phyloP scores from a whole-genome alignment of 208 protist genomes.

The Acanthamoeba divionensis region DNA sequence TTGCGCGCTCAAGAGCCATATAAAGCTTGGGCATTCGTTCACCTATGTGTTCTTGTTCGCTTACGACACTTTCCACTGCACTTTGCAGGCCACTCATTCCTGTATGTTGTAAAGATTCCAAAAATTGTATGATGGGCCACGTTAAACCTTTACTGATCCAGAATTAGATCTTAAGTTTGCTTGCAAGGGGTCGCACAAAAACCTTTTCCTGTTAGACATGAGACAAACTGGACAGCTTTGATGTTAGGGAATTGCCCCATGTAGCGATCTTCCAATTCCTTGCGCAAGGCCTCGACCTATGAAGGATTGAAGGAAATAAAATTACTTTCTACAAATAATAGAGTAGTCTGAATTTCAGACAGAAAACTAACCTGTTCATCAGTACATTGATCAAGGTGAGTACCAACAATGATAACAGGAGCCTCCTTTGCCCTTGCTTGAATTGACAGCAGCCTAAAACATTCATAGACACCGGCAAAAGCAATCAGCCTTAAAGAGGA shows the following conservation, averaged over 20 bases:
- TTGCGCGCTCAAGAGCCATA: background rate
- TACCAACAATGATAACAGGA: constrained; percentile 67
- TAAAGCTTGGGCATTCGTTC: background rate
- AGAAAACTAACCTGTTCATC: background rate
- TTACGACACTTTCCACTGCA: background rate
- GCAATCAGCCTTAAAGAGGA: no score
- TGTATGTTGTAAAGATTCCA: background rate
- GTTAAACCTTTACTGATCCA: background rate
- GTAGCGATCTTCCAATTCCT: background rate
- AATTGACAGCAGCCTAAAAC: constrained; percentile 52
- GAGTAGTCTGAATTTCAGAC: background rate
- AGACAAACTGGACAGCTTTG: background rate
- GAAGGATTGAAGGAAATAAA: background rate
- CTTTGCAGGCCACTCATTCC: background rate
- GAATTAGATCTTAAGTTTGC: background rate
- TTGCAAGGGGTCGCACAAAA: background rate
- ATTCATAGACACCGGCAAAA: background rate
- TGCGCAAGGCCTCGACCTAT: background rate
- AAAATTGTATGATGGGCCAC: background rate
- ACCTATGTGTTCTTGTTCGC: background rate
- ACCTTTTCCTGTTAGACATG: background rate
- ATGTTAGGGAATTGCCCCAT: background rate
- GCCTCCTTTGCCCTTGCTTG: constrained; percentile 34
- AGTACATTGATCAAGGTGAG: constrained; percentile 47
- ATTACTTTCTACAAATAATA: no score